Conservation (phyloP, 2,329 filamentous ascomycete genomes). For the Pezicula radicicola region DNA sequence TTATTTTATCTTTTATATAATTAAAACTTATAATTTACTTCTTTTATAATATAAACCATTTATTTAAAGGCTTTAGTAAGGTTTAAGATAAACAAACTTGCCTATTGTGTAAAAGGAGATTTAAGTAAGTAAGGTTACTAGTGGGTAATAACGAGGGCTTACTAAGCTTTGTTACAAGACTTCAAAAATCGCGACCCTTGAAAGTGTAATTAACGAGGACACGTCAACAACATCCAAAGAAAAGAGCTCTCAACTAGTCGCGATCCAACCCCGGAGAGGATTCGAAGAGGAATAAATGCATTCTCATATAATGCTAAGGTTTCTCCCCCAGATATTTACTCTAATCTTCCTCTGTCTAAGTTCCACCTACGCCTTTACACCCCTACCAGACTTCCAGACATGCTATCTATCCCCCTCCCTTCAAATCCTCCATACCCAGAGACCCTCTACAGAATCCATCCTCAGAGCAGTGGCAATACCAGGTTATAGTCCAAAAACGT, state of each 20-base stretch:
- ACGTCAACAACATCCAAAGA: neutral
- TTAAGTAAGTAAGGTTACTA: too few relatives aligned
- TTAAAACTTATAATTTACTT: too few relatives aligned
- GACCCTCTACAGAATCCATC: neutral
- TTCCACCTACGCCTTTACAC: neutral
- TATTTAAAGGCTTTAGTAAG: too few relatives aligned
- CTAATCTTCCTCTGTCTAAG: neutral
- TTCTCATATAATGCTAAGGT: neutral
- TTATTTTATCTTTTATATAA: too few relatives aligned
- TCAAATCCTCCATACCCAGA: neutral
- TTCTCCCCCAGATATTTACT: neutral
- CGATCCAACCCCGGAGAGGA: neutral
- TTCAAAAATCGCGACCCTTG: neutral
- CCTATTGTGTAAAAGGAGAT: too few relatives aligned
- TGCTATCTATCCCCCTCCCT: neutral
- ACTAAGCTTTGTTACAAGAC: neutral
- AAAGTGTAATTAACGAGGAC: neutral
- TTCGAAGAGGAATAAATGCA: neutral
- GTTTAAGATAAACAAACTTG: too few relatives aligned
- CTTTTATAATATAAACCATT: too few relatives aligned
- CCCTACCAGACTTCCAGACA: neutral
- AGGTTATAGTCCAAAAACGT: neutral
- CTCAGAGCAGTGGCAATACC: neutral
- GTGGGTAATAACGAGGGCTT: neutral
- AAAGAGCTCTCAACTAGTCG: neutral